Evolutionary conservation across 768 basidiomycete genomes (phyloP).

Genomic region (Lactarius quietus): DNA sequence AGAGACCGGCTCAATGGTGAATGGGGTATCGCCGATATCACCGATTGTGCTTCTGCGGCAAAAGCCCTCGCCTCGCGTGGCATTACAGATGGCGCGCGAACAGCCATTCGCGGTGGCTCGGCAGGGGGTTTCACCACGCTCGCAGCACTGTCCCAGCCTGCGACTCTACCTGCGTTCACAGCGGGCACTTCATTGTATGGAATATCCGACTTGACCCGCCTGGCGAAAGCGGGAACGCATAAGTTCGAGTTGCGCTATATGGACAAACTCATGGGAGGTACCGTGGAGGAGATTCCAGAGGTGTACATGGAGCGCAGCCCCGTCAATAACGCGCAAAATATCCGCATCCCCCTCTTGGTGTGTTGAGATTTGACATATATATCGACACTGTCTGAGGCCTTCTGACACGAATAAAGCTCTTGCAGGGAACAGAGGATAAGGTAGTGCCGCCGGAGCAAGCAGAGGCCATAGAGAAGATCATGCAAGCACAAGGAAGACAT

Average conservation of each 20-base stretch:
- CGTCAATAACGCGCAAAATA: conserved; percentile 56
- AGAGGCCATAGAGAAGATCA: conserved; percentile 33
- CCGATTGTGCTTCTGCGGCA: conserved; percentile 61
- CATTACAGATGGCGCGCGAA: conserved; percentile 60
- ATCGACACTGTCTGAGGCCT: not conserved
- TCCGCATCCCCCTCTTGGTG: conserved; percentile 61
- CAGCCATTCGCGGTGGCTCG: conserved; percentile 67
- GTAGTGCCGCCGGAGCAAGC: conserved; percentile 81
- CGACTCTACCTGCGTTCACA: conserved; percentile 48
- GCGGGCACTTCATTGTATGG: conserved; percentile 67
- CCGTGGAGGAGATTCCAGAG: conserved; percentile 47
- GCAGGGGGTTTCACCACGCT: conserved; percentile 74
- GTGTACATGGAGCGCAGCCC: conserved; percentile 61
- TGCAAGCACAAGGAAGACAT: conserved; percentile 39
- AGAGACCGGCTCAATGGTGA: conserved; percentile 52
- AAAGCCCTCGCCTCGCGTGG: conserved; percentile 44
- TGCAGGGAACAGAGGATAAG: conserved; percentile 38
- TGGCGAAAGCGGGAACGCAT: conserved; percentile 59
- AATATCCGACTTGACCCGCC: conserved; percentile 55
- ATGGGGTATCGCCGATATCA: conserved; percentile 75
- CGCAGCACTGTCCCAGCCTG: conserved; percentile 36
- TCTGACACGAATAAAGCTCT: not conserved
- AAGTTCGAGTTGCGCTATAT: conserved; percentile 65
- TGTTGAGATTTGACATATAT: conserved; percentile 26
- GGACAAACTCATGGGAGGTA: conserved; percentile 62